Conservation (phyloP, 345 rosid genomes). For the Salix purpurea region DNA sequence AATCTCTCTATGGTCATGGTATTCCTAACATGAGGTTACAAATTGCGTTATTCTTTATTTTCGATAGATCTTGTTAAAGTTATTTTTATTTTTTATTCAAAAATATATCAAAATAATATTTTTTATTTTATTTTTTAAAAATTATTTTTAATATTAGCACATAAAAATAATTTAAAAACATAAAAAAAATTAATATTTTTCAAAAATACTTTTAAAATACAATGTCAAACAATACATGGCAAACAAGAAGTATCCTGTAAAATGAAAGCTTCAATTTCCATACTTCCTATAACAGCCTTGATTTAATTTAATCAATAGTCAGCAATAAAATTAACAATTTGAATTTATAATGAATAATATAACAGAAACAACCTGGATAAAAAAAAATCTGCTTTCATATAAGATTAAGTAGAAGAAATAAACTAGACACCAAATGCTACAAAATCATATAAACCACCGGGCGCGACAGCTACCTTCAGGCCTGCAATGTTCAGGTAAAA, state of each 20-base stretch:
- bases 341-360: conserved; percentile 31
- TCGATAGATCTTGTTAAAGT: no score
- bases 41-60: no score
- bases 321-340: background rate
- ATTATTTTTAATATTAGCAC: no score
- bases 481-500: background rate
- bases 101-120: no score
- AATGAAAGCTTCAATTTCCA: background rate
- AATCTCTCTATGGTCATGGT: no score
- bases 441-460: background rate
- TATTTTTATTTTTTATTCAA: no score
- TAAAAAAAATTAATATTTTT: no score
- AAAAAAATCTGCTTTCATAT: background rate
- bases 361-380: conserved; percentile 28
- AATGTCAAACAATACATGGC: no score
- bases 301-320: background rate
- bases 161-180: no score
- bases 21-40: no score
- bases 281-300: background rate
- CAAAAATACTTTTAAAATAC: no score
- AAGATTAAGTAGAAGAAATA: background rate
- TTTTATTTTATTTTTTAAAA: no score
- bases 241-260: background rate
- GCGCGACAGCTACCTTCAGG: background rate
- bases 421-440: background rate